Evolutionary conservation across 2,329 filamentous ascomycete species (phyloP).

Genomic region (Neonectria sp.): DNA sequence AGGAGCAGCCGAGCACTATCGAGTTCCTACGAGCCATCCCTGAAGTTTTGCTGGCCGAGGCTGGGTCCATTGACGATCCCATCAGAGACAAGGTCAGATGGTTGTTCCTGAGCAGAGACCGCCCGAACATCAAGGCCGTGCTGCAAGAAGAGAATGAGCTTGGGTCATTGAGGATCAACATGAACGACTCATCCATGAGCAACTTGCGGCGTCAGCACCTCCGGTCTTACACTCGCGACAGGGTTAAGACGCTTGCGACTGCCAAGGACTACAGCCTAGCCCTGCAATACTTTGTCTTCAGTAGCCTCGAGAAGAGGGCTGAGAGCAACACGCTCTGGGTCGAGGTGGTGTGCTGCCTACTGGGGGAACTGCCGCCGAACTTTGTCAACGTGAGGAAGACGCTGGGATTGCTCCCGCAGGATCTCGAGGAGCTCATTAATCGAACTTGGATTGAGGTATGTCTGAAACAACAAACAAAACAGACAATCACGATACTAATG

Average conservation of each 20-base stretch:
- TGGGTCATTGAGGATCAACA: constrained; percentile 19
- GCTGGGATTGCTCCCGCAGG: constrained; percentile 18
- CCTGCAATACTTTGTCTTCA: constrained; percentile 24
- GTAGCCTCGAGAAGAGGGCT: constrained; percentile 23
- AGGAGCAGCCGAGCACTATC: constrained; percentile 43
- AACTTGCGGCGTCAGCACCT: constrained; percentile 22
- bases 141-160: constrained; percentile 17
- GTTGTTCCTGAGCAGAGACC: constrained; percentile 55
- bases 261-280: constrained; percentile 21
- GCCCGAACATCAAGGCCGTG: constrained; percentile 21
- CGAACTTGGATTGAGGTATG: constrained; percentile 26
- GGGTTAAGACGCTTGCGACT: constrained; percentile 12
- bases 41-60: constrained; percentile 9
- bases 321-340: constrained; percentile 28
- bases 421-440: constrained; percentile 19
- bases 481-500: background rate
- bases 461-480: background rate
- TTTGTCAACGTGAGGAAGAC: constrained; percentile 24
- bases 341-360: constrained; percentile 23
- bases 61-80: constrained; percentile 5
- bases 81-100: constrained; percentile 47
- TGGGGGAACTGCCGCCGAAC: constrained; percentile 17
- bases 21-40: constrained; percentile 9
- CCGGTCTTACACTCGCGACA: constrained; percentile 14
- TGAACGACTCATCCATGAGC: constrained; percentile 28